These are phyloP conservation scores for Letharia columbiana DNA, from an alignment of 495 filamentous ascomycete genomes.

Conservation along the genomic window DNA sequence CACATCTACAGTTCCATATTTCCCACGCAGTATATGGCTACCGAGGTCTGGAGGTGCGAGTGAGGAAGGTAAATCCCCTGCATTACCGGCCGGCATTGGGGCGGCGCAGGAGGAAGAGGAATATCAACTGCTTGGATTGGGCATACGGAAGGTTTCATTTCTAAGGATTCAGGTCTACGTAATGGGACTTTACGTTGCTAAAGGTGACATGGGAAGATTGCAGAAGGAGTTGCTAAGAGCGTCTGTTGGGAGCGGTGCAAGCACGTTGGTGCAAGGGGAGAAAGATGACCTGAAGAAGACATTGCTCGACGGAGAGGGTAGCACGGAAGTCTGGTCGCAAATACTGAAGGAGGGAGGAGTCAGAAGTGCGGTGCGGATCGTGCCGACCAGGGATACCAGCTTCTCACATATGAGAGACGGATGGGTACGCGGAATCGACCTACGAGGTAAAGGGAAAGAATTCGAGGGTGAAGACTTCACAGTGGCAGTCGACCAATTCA, in stretches of 20 bases:
- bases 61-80: slow-evolving; percentile 23
- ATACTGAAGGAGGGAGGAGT: slow-evolving; percentile 52
- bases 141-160: slow-evolving; percentile 82
- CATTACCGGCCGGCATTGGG: slow-evolving; percentile 32
- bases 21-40: slow-evolving; percentile 64
- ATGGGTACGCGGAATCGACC: slow-evolving; percentile 76
- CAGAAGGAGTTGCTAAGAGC: slow-evolving; percentile 50
- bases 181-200: slow-evolving; percentile 81
- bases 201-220: slow-evolving; percentile 55
- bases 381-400: slow-evolving; percentile 81
- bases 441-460: slow-evolving; percentile 38
- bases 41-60: slow-evolving; percentile 34
- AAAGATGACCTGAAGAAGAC: slow-evolving; percentile 57
- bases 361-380: slow-evolving; percentile 65
- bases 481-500: slow-evolving; percentile 62
- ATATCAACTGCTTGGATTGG: slow-evolving; percentile 81
- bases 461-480: slow-evolving; percentile 66
- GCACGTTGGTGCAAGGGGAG: slow-evolving; percentile 71
- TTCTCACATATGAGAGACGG: slow-evolving; percentile 87
- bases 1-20: slow-evolving; percentile 72
- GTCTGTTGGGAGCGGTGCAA: slow-evolving; percentile 46
- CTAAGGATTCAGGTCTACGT: slow-evolving; percentile 91
- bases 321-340: slow-evolving; percentile 62
- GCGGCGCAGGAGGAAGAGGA: slow-evolving; percentile 48
- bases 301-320: slow-evolving; percentile 59